Percentiles rank a stretch among this genome's conserved stretches.
These are phyloP conservation scores for Lenzites betulinus DNA, from an alignment of 768 basidiomycete species.

Conservation along the genomic window DNA sequence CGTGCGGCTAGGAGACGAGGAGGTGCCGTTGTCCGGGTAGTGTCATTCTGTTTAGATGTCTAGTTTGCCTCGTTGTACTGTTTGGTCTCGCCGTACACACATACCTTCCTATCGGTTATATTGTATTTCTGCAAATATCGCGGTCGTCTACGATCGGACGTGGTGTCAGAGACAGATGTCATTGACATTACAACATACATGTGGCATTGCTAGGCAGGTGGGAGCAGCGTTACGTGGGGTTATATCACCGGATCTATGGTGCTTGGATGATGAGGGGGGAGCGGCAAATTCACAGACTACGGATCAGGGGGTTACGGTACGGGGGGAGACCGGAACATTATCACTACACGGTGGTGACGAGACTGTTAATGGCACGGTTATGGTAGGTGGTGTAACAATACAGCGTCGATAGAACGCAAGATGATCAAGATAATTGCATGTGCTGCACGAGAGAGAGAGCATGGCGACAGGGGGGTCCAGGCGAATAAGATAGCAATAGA, in stretches of 20 bases:
- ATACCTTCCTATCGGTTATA: not conserved
- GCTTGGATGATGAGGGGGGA: not conserved
- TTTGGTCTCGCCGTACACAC: not conserved
- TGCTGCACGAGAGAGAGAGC: not conserved
- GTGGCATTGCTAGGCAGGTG: not conserved
- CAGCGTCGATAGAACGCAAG: not conserved
- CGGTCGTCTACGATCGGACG: not conserved
- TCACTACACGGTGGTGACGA: constrained; percentile 1
- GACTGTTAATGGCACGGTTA: not conserved
- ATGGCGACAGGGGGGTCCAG: not conserved
- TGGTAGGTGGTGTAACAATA: not conserved
- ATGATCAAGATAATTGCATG: constrained; percentile 1
- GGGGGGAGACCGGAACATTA: not conserved
- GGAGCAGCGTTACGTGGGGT: not conserved
- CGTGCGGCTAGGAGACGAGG: constrained; percentile 16
- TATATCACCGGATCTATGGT: no score
- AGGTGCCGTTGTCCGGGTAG: not conserved
- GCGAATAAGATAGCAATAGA: constrained; percentile 13
- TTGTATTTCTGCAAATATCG: not conserved
- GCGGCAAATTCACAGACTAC: no score
- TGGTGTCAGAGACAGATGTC: not conserved
- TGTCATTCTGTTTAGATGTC: not conserved
- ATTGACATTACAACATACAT: no score
- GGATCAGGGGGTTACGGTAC: not conserved
- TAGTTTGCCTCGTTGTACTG: not conserved